phyloP scores from a whole-genome alignment of 768 basidiomycete genomes.

The Lactarius vividus region DNA sequence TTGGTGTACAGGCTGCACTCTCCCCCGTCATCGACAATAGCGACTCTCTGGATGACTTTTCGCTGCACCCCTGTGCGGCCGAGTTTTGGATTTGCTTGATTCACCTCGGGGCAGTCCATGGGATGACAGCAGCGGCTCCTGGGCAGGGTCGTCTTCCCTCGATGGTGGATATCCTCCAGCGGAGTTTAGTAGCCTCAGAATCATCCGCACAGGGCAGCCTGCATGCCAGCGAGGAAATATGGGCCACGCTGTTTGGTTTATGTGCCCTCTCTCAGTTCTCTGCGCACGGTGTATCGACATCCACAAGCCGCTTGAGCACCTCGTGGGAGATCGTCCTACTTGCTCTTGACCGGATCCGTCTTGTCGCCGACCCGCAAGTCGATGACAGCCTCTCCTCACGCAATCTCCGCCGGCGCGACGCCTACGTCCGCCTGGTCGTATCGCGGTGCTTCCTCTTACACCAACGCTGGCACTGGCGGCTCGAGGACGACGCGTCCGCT shows the following conservation, averaged over 20 bases:
- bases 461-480: conserved; percentile 73
- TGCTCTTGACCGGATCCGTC: conserved; percentile 58
- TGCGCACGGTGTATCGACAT: conserved; percentile 44
- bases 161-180: conserved; percentile 34
- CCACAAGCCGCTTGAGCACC: conserved; percentile 43
- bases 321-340: conserved; percentile 64
- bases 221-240: conserved; percentile 62
- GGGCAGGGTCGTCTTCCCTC: conserved; percentile 45
- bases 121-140: conserved; percentile 20
- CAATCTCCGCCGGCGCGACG: conserved; percentile 55
- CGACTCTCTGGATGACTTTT: conserved; percentile 37
- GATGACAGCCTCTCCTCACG: conserved; percentile 41
- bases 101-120: conserved; percentile 37
- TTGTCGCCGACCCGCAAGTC: conserved; percentile 46
- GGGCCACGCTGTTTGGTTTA: conserved; percentile 66
- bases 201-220: conserved; percentile 34
- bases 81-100: conserved; percentile 77
- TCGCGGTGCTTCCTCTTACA: conserved; percentile 72
- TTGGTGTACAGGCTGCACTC: conserved; percentile 50
- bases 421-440: conserved; percentile 66
- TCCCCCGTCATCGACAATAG: conserved; percentile 37
- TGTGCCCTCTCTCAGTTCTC: conserved; percentile 82
- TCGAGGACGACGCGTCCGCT: conserved; percentile 53
- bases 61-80: conserved; percentile 43
- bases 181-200: conserved; percentile 33